Evolutionary conservation across 2,329 filamentous ascomycete species (phyloP).

Genomic region (Byssochlamys sp.): DNA sequence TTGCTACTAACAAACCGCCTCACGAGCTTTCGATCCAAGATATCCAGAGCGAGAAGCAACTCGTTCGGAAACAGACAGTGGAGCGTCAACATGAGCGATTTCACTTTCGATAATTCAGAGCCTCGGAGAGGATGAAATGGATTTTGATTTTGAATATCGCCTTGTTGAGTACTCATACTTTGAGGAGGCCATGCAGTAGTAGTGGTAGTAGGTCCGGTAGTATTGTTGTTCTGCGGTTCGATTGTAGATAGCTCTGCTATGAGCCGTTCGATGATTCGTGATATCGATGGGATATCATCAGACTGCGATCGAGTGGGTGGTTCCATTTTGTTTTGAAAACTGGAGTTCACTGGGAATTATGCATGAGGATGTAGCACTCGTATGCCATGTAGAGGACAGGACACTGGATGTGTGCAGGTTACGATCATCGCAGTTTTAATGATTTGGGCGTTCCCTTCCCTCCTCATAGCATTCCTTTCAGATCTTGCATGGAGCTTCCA

Average conservation of each 20-base stretch:
- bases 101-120: conserved; percentile 21
- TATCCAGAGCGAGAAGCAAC: conserved; percentile 73
- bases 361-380: too few relatives aligned
- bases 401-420: too few relatives aligned
- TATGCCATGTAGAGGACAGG: too few relatives aligned
- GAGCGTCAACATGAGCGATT: conserved; percentile 61
- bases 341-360: background rate
- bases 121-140: conserved; percentile 15
- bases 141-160: background rate
- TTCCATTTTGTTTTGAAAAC: background rate
- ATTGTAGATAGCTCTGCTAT: conserved; percentile 6
- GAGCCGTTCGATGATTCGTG: background rate
- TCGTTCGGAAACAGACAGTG: conserved; percentile 77
- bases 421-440: too few relatives aligned
- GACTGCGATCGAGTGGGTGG: background rate
- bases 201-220: background rate
- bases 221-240: conserved; percentile 3
- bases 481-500: too few relatives aligned
- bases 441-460: too few relatives aligned
- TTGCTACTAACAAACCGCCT: conserved; percentile 39
- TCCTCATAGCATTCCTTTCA: too few relatives aligned
- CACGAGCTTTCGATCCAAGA: conserved; percentile 70
- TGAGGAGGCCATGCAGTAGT: background rate
- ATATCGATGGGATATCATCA: background rate
- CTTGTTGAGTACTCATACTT: background rate